Conservation (phyloP, 2,329 filamentous ascomycete species). For the Leptosphaerulina australis region DNA sequence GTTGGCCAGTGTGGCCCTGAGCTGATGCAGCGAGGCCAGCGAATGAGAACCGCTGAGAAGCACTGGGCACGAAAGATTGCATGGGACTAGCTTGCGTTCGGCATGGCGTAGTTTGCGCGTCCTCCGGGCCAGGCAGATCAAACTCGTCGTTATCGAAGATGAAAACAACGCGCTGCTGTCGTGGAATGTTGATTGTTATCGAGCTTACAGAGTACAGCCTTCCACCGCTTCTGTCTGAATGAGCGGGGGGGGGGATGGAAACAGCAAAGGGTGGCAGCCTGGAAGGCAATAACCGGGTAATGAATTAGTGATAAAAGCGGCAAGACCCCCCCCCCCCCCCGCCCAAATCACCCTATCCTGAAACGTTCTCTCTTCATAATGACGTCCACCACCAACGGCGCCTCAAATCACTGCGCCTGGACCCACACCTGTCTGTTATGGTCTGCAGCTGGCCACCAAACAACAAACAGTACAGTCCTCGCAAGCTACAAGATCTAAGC, state of each 20-base stretch:
- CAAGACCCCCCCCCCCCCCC: slow-evolving; percentile 21
- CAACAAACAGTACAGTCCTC: not conserved
- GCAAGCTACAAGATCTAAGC: too few species aligned
- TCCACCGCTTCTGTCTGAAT: not conserved
- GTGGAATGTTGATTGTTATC: slow-evolving; percentile 7
- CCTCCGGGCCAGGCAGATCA: slow-evolving; percentile 27
- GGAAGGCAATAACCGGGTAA: slow-evolving; percentile 1
- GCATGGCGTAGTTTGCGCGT: slow-evolving; percentile 15
- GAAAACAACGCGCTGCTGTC: slow-evolving; percentile 14
- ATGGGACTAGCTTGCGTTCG: slow-evolving; percentile 4
- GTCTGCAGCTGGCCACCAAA: not conserved
- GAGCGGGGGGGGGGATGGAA: not conserved
- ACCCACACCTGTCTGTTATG: slow-evolving; percentile 2
- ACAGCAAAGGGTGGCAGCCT: not conserved
- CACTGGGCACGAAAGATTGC: slow-evolving; percentile 16
- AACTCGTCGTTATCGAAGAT: slow-evolving; percentile 22
- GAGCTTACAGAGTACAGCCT: not conserved
- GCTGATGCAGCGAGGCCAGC: slow-evolving; percentile 10
- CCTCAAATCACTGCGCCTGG: slow-evolving; percentile 12
- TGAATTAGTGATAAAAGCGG: slow-evolving; percentile 19
- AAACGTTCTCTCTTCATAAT: slow-evolving; percentile 23
- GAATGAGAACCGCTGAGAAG: slow-evolving; percentile 16
- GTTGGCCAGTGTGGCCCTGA: slow-evolving; percentile 20
- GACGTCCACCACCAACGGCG: slow-evolving; percentile 21
- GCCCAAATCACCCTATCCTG: slow-evolving; percentile 21